These are phyloP conservation scores for Thelephora ganbajun DNA, from an alignment of 768 basidiomycete genomes.

Conservation along the genomic window DNA sequence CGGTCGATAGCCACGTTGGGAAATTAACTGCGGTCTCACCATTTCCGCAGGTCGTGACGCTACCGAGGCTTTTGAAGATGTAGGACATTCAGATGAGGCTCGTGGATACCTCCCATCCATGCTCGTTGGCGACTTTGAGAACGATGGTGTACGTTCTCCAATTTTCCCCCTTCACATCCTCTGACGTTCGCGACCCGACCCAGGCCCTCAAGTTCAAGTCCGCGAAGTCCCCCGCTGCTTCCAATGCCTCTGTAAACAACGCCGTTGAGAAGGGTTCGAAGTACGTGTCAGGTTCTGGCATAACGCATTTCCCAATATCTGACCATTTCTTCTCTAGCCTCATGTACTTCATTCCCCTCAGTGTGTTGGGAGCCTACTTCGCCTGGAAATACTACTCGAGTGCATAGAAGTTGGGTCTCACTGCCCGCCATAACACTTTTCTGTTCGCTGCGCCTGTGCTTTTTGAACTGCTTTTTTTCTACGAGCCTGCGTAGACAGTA, in stretches of 20 bases:
- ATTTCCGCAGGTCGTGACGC: constrained; percentile 68
- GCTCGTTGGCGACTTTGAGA: constrained; percentile 73
- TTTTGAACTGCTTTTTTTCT: constrained; percentile 6
- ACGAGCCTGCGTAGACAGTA: constrained; percentile 3
- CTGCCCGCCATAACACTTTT: constrained; percentile 3
- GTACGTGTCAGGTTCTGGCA: constrained; percentile 24
- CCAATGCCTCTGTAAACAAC: constrained; percentile 18
- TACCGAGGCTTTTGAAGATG: constrained; percentile 97
- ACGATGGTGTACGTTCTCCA: constrained; percentile 37
- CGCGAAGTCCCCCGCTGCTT: constrained; percentile 25
- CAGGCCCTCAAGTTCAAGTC: constrained; percentile 43
- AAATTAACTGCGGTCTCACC: background rate
- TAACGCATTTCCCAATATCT: constrained; percentile 4
- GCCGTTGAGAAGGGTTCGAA: constrained; percentile 59
- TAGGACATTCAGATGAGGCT: constrained; percentile 98
- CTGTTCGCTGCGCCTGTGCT: constrained; percentile 5
- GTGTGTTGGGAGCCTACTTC: constrained; percentile 72
- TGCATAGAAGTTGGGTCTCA: constrained; percentile 21
- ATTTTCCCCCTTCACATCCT: background rate
- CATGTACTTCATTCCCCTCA: constrained; percentile 78
- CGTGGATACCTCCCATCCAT: constrained; percentile 69
- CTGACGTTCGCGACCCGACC: background rate
- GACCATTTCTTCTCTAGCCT: constrained; percentile 27
- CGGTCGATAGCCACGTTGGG: constrained; percentile 21
- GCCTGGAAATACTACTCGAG: constrained; percentile 66